A percentile compares a stretch with the other conserved stretches of the same genome.
phyloP scores from a whole-genome alignment of 441 rosid species.

The Erodium trifolium region DNA sequence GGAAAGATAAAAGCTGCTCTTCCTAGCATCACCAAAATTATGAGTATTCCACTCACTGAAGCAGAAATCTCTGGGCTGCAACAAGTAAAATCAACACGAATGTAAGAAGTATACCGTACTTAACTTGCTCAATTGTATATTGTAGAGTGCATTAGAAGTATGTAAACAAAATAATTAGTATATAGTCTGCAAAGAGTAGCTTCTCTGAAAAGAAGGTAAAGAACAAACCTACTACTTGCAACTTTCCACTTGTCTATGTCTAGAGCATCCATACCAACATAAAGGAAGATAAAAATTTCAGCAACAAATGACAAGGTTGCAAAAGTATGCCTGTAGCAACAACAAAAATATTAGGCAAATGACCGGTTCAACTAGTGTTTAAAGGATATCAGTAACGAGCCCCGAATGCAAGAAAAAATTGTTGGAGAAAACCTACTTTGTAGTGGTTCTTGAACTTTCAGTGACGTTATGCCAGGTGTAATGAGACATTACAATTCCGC shows the following conservation, averaged over 20 bases:
- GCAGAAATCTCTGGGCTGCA: constrained; percentile 76
- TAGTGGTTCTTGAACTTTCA: constrained; percentile 37
- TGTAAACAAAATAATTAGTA: background rate
- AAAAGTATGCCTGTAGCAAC: constrained; percentile 16
- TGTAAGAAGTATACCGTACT: background rate
- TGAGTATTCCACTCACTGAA: constrained; percentile 63
- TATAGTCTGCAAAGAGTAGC: background rate
- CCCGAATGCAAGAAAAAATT: background rate
- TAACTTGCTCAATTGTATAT: background rate
- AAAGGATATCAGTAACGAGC: too few species aligned
- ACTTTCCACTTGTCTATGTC: constrained; percentile 22
- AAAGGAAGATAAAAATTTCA: constrained; percentile 19
- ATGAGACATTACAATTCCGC: constrained; percentile 63
- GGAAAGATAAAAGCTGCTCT: constrained; percentile 95
- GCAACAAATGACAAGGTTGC: constrained; percentile 21
- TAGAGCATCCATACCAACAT: constrained; percentile 15
- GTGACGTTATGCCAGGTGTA: constrained; percentile 39
- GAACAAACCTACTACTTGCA: constrained; percentile 15
- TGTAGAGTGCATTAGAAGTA: background rate
- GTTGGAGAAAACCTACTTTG: constrained; percentile 29
- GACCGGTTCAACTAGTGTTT: background rate
- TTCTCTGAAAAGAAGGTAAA: background rate
- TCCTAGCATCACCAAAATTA: constrained; percentile 63
- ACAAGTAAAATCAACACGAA: constrained; percentile 19
- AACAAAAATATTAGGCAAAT: background rate